Evolutionary conservation across 192 early-diverging fungal genomes (phyloP).

Genomic region (Backusella macrospora): DNA sequence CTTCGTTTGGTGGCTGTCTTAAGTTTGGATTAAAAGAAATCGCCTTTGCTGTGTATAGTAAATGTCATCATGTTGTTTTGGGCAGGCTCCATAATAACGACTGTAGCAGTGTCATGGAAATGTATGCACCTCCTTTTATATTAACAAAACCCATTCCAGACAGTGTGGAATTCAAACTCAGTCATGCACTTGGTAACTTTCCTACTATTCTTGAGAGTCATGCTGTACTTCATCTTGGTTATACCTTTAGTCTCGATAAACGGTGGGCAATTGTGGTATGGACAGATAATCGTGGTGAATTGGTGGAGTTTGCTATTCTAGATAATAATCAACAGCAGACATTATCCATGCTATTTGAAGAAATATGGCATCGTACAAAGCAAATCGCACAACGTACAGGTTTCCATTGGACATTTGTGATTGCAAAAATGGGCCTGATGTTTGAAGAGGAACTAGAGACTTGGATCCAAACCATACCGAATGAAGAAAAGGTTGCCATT

Average conservation of each 20-base stretch:
- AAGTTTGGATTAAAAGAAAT: conserved; percentile 56
- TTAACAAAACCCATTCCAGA: conserved; percentile 48
- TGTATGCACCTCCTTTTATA: conserved; percentile 52
- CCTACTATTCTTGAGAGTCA: conserved; percentile 38
- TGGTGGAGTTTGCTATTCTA: conserved; percentile 47
- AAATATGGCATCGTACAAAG: conserved; percentile 48
- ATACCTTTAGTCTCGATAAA: conserved; percentile 51
- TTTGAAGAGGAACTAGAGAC: conserved; percentile 45
- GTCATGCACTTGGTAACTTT: conserved; percentile 35
- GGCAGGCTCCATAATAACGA: conserved; percentile 38
- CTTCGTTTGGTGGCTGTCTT: conserved; percentile 52
- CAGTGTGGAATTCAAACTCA: conserved; percentile 42
- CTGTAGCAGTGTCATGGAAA: conserved; percentile 29
- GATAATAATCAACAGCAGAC: conserved; percentile 1
- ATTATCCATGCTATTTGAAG: conserved; percentile 37
- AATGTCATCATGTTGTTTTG: conserved; percentile 45
- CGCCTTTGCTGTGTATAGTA: conserved; percentile 56
- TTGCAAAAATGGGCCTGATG: conserved; percentile 56
- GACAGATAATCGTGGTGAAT: conserved; percentile 56
- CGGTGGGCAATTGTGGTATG: conserved; percentile 55
- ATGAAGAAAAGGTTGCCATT: conserved; percentile 33
- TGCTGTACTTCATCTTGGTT: conserved; percentile 53
- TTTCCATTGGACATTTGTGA: conserved; percentile 49
- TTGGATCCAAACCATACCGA: conserved; percentile 35
- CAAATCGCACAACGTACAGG: conserved; percentile 44